Evolutionary conservation across 2,329 filamentous ascomycete species (phyloP).

Genomic region (Clonostachys rosea): DNA sequence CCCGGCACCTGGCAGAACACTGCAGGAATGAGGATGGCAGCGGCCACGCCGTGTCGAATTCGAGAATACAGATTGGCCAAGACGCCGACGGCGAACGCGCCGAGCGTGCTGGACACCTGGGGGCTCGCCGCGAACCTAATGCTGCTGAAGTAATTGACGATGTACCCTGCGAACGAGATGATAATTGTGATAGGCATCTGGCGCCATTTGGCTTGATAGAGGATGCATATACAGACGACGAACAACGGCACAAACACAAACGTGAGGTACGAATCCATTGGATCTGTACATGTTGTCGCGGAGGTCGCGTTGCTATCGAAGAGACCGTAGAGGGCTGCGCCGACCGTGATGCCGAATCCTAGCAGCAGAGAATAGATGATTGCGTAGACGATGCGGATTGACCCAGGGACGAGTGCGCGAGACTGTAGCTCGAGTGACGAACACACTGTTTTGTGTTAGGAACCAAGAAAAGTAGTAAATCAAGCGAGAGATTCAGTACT

Average conservation of each 20-base stretch:
- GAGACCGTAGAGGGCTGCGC: slow-evolving; percentile 58
- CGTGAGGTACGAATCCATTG: slow-evolving; percentile 37
- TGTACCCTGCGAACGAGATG: slow-evolving; percentile 69
- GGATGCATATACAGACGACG: slow-evolving; percentile 66
- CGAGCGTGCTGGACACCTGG: slow-evolving; percentile 72
- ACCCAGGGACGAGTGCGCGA: slow-evolving; percentile 64
- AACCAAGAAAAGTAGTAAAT: neutral
- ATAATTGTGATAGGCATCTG: slow-evolving; percentile 74
- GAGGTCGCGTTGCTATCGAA: slow-evolving; percentile 49
- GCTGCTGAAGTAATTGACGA: slow-evolving; percentile 71
- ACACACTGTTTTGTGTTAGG: slow-evolving; percentile 23
- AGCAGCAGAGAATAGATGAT: slow-evolving; percentile 71
- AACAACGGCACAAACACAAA: slow-evolving; percentile 74
- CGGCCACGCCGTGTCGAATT: slow-evolving; percentile 44
- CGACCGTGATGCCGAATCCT: slow-evolving; percentile 68
- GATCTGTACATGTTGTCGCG: slow-evolving; percentile 30
- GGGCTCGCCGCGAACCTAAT: slow-evolving; percentile 63
- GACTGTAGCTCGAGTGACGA: slow-evolving; percentile 62
- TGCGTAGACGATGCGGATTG: slow-evolving; percentile 70
- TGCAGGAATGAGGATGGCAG: slow-evolving; percentile 38
- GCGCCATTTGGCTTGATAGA: slow-evolving; percentile 79
- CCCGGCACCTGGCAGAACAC: slow-evolving; percentile 45
- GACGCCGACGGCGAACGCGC: slow-evolving; percentile 71
- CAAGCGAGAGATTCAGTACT: slow-evolving; percentile 11
- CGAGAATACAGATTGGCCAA: slow-evolving; percentile 74